phyloP scores from a whole-genome alignment of 139 green algal species.

The Trebouxia sp. region DNA sequence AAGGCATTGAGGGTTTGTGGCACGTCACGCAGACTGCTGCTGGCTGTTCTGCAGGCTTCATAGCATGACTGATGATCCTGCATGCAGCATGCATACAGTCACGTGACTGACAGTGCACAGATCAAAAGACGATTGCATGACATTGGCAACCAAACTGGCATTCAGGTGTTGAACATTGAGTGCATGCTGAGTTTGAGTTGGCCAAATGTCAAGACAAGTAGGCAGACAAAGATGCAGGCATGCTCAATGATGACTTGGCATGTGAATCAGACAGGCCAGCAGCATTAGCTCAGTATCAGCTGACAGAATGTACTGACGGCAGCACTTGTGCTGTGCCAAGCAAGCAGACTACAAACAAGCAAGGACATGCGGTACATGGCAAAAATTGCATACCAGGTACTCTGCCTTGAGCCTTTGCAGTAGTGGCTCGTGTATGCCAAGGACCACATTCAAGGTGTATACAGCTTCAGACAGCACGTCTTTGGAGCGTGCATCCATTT shows the following conservation, averaged over 20 bases:
- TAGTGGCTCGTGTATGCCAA: slow-evolving; percentile 19
- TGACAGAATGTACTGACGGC: too few relatives aligned
- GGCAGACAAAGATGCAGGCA: too few relatives aligned
- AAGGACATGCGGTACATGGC: not conserved
- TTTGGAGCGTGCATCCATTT: not conserved
- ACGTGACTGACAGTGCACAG: too few relatives aligned
- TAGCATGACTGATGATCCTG: slow-evolving; percentile 30
- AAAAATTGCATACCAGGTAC: slow-evolving; percentile 18
- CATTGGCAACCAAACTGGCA: too few relatives aligned
- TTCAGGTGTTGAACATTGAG: too few relatives aligned
- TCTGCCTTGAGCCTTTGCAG: slow-evolving; percentile 9
- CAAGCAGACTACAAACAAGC: not conserved
- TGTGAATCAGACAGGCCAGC: too few relatives aligned
- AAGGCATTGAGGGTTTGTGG: not conserved
- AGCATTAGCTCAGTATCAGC: too few relatives aligned
- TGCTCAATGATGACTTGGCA: too few relatives aligned
- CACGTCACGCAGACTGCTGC: slow-evolving; percentile 11
- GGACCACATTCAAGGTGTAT: not conserved
- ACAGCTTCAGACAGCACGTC: not conserved
- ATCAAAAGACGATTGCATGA: too few relatives aligned
- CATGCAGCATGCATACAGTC: not conserved
- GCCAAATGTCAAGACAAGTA: too few relatives aligned
- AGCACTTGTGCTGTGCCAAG: not conserved
- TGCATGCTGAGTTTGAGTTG: too few relatives aligned
- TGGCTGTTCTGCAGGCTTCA: slow-evolving; percentile 18